Evolutionary conservation across 2,329 filamentous ascomycete genomes (phyloP), one percentile per base, ranked within the genome.

Genomic region (Hypoxylon sp.): DNA sequence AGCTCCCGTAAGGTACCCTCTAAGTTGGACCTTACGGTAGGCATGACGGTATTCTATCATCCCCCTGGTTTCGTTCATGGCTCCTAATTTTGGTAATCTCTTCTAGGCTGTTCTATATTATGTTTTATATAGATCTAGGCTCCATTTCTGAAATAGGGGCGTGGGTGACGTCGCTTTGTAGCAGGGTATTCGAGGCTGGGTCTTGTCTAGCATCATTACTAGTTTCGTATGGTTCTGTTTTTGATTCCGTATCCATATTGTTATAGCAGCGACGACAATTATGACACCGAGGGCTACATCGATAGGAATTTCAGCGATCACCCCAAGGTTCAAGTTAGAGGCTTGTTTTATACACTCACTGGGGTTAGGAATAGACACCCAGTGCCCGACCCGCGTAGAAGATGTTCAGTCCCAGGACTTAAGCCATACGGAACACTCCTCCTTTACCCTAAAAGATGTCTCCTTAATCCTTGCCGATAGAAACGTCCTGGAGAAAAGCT

Each of bases 401-500:
- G 47, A 50, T 17, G 24, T 50, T 50, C 22, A 24, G 47, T 13
- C 47, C 47, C 4, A 24, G 24, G 3, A 24, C 47, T 31, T 50
- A 24, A 11, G 47, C 47, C 26, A 50, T n/a, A 3, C 17, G 29
- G 5, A 29, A 26, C 10, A 31, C 14, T 5, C 13, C 47, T 13
- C 2, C 10, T 10, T 22, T 19, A 19, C 5, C 17, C 3, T 4
- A 46, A 24, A 5, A 46, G 1, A 17, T 9, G 6, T 46, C 42
- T n/a, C 29, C 24, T 3, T 17, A 50, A 24, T 50, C 29, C 22
- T 26, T 1, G 10, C 47, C 47, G 13, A 50, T 13, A 22, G 29
- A 50, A 8, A 24, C 47, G 14, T 50, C 47, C 14, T 50, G 47
- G 24, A 50, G 47, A 31, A 50, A 50, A 13, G 47, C 47, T 13